A percentile compares a stretch with the other conserved stretches of the same genome.
Evolutionary conservation across 805 yeast species (phyloP).

Genomic region (Pichia occidentalis): DNA sequence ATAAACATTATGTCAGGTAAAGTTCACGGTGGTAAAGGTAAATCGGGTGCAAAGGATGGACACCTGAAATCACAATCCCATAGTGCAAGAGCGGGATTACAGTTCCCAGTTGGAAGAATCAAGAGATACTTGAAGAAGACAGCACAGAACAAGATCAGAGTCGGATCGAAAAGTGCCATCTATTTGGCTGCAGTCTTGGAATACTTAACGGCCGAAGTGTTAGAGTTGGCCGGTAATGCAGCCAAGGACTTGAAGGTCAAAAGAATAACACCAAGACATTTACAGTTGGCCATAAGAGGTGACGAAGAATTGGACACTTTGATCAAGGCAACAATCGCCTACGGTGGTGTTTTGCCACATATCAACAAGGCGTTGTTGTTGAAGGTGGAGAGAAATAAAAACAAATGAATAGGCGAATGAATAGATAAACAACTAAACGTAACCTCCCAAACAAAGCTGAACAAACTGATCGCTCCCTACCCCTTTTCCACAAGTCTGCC

Average conservation of each 20-base stretch:
- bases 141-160: slow-evolving; percentile 72
- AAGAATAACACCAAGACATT: slow-evolving; percentile 96
- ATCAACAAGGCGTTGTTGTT: slow-evolving; percentile 75
- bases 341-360: slow-evolving; percentile 97
- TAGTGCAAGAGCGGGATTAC: slow-evolving; percentile 90
- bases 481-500: too few species aligned
- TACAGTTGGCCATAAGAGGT: slow-evolving; percentile 95
- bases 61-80: slow-evolving; percentile 64
- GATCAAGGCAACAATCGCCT: slow-evolving; percentile 92
- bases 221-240: slow-evolving; percentile 97
- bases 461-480: too few species aligned
- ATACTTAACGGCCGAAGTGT: slow-evolving; percentile 92
- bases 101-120: slow-evolving; percentile 98
- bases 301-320: slow-evolving; percentile 95
- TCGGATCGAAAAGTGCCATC: slow-evolving; percentile 75
- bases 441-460: too few species aligned
- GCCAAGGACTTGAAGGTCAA: slow-evolving; percentile 93
- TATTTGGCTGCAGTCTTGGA: slow-evolving; percentile 94
- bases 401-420: not conserved
- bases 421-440: too few species aligned
- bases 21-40: slow-evolving; percentile 86
- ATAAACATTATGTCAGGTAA: slow-evolving; percentile 95
- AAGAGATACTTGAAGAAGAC: slow-evolving; percentile 90
- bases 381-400: slow-evolving; percentile 61
- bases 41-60: slow-evolving; percentile 72